These are phyloP conservation scores for Fusarium dimerum DNA, from an alignment of 2,329 filamentous ascomycete species.

Conservation along the genomic window DNA sequence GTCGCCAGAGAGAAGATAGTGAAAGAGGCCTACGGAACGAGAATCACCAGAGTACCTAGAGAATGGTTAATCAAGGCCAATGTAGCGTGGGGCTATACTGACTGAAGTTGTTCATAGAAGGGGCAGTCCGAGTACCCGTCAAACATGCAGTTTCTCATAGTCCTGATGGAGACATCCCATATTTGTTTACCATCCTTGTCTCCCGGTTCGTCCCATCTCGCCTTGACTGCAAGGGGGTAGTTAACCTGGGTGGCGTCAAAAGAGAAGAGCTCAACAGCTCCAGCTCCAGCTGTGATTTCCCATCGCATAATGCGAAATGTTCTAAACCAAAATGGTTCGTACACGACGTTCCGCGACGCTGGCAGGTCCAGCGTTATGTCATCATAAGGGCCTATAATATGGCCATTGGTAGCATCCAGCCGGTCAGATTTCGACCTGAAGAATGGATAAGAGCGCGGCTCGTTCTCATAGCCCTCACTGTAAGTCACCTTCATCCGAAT, in stretches of 20 bases:
- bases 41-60: no score
- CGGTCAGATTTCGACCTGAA: conserved; percentile 15
- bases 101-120: conserved; percentile 36
- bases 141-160: conserved; percentile 23
- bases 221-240: conserved; percentile 6
- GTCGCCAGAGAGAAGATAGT: conserved; percentile 31
- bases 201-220: not conserved
- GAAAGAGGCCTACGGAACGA: conserved; percentile 30
- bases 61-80: no score
- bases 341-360: not conserved
- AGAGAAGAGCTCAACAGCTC: not conserved
- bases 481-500: conserved; percentile 9
- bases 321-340: conserved; percentile 11
- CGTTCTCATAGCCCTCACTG: conserved; percentile 16
- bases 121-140: conserved; percentile 36
- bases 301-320: conserved; percentile 6
- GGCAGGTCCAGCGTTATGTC: not conserved
- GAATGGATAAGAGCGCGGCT: conserved; percentile 15
- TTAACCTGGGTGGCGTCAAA: not conserved
- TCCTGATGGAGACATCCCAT: conserved; percentile 19
- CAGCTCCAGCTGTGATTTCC: conserved; percentile 1
- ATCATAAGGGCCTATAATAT: not conserved
- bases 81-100: no score
- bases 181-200: conserved; percentile 1
- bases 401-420: conserved; percentile 3